Base-by-base conservation (phyloP, 805 yeast genomes). In the Starmerella lactis-condensi region DNA sequence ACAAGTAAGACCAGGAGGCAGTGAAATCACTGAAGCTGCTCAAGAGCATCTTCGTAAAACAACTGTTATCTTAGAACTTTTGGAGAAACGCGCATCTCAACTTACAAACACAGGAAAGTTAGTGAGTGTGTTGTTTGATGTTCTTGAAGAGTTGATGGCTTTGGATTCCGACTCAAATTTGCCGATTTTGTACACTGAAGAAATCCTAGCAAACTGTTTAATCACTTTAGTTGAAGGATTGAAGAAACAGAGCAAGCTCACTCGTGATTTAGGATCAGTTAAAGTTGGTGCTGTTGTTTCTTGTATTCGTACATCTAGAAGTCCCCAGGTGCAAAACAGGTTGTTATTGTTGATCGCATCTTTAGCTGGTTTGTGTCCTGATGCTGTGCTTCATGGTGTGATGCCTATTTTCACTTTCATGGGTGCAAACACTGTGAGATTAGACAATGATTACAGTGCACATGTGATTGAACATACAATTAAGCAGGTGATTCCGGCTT, bases 351-450 rank as follows among this genome's bases (percentile, higher is more conserved):
- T 89, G 17, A 72, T 89, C 42, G 76, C 95, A 2, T 75, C 81
- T 29, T 59, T 89, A 42, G 96, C 96, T 1, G 62, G 81, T 1
- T 57, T 89, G 34, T 77, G 85, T 9, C 94, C 96, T 6, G 95
- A 85, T 47, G 69, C 76, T 19, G 82, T 89, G 18, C 60, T 89
- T 32, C 96, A 89, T 56, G 77, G 94, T 2, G 93, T 89, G 6
- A 89, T 89, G 98, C 98, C 98, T n/a, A 85, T 89, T 31, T 89
- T 89, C 61, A 89, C 98, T 1, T 89, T 89, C 46, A 89, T 89
- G 96, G 98, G 98, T 37, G 93, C 96, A 9, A 92, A 82, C 47
- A 83, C 95, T 10, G 69, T 89, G 31, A 74, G 93, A 47, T 94
- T 89, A 56, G 98, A 89, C 52, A 96, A 89, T 53, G 95, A 81